A percentile compares a stretch with the other conserved stretches of the same genome.
Evolutionary conservation across 1,139 yeast species (phyloP).

Genomic region (Yamadazyma dushanensis): DNA sequence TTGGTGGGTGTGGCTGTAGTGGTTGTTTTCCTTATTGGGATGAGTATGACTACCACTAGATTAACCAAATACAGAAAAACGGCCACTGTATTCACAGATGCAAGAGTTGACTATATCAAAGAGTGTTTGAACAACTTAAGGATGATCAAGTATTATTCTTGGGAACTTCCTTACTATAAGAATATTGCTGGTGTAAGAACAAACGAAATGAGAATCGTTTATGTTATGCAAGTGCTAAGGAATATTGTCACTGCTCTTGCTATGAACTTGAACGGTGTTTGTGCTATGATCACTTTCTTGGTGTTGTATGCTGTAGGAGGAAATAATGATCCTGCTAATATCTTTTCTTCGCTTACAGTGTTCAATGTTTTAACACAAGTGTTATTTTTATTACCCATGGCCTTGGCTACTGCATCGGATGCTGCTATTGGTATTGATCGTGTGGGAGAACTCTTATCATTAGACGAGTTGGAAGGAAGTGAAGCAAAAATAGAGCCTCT

Average conservation of each 20-base stretch:
- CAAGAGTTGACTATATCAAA: conserved; percentile 33
- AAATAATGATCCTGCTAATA: conserved; percentile 59
- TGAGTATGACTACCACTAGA: conserved; percentile 24
- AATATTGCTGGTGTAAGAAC: conserved; percentile 46
- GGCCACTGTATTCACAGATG: conserved; percentile 36
- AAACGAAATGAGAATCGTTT: conserved; percentile 51
- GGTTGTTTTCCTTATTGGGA: conserved; percentile 25
- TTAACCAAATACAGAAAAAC: conserved; percentile 27
- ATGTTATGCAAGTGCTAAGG: conserved; percentile 54
- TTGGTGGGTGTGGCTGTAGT: conserved; percentile 36
- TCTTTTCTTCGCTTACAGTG: conserved; percentile 79
- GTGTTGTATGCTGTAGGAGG: conserved; percentile 55
- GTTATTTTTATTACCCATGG: conserved; percentile 68
- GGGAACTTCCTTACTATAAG: conserved; percentile 65
- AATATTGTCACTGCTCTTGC: conserved; percentile 61
- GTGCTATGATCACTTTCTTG: conserved; percentile 75
- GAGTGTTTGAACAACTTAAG: conserved; percentile 38
- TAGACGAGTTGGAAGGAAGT: conserved; percentile 30
- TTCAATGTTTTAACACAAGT: conserved; percentile 60
- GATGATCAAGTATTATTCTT: conserved; percentile 48
- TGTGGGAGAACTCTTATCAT: conserved; percentile 52
- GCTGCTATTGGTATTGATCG: conserved; percentile 65
- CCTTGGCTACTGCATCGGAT: conserved; percentile 67
- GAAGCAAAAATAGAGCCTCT: conserved; percentile 14
- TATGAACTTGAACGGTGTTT: conserved; percentile 60